These are phyloP conservation scores for Scytalidium lignicola DNA, from an alignment of 2,329 filamentous ascomycete genomes.

Conservation along the genomic window DNA sequence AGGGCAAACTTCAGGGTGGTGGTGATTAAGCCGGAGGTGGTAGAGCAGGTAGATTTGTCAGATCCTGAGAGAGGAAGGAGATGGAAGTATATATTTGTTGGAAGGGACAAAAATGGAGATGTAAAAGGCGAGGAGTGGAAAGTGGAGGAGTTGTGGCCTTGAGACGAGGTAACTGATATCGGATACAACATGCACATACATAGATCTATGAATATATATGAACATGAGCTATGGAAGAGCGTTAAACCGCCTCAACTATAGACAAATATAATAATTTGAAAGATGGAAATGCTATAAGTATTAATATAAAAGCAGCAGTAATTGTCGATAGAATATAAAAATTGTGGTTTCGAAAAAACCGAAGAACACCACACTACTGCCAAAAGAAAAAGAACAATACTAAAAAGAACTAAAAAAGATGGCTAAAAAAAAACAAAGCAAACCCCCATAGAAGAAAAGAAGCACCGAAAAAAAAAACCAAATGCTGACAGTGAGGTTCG, in stretches of 20 bases:
- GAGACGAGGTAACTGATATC: neutral
- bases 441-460: slow-evolving; percentile 11
- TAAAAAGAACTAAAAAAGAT: neutral
- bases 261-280: too few relatives aligned
- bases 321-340: too few relatives aligned
- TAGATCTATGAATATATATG: too few relatives aligned
- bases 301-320: too few relatives aligned
- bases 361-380: too few relatives aligned
- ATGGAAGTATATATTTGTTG: slow-evolving; percentile 52
- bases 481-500: slow-evolving; percentile 24
- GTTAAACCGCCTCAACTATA: too few relatives aligned
- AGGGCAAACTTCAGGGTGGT: slow-evolving; percentile 72
- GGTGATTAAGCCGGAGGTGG: slow-evolving; percentile 70
- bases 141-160: slow-evolving; percentile 29
- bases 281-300: too few relatives aligned
- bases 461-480: slow-evolving; percentile 6
- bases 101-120: slow-evolving; percentile 40
- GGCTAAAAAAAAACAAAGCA: neutral
- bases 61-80: slow-evolving; percentile 52
- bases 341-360: too few relatives aligned
- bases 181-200: too few relatives aligned
- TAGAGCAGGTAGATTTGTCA: slow-evolving; percentile 59
- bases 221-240: too few relatives aligned
- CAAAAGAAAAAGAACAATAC: too few relatives aligned
- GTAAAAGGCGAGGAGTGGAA: slow-evolving; percentile 49